Evolutionary conservation across 306 rosid species (phyloP).

Genomic region (Senna siamea): DNA sequence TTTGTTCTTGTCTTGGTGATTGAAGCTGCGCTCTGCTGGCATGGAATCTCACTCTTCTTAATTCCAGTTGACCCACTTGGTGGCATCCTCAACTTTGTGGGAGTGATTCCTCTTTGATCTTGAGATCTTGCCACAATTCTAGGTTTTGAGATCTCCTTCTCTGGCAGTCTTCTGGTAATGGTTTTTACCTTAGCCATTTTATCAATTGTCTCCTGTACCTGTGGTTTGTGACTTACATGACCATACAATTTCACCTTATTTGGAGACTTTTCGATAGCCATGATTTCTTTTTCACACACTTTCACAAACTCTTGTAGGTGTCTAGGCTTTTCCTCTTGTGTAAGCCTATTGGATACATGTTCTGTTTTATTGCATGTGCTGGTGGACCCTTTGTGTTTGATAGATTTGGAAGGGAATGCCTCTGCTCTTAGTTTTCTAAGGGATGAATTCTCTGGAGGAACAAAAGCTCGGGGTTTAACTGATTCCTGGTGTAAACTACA

Average conservation of each 20-base stretch:
- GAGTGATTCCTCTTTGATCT: conserved; percentile 53
- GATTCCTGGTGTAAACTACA: conserved; percentile 35
- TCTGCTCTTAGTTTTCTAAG: conserved; percentile 48
- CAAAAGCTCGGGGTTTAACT: conserved; percentile 35
- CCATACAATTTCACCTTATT: conserved; percentile 50
- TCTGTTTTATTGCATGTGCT: conserved; percentile 44
- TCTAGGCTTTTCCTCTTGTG: conserved; percentile 48
- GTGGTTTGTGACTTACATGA: conserved; percentile 47
- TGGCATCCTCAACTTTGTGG: conserved; percentile 54
- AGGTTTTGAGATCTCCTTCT: conserved; percentile 51
- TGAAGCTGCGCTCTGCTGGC: conserved; percentile 41
- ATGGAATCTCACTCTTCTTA: conserved; percentile 41
- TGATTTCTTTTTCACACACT: conserved; percentile 50
- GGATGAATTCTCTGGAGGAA: conserved; percentile 46
- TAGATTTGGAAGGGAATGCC: conserved; percentile 42
- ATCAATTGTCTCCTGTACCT: conserved; percentile 50
- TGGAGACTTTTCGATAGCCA: conserved; percentile 48
- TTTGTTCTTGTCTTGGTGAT: conserved; percentile 41
- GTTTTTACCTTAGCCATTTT: conserved; percentile 47
- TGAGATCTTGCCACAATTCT: conserved; percentile 52
- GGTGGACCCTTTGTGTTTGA: conserved; percentile 44
- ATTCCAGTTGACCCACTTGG: conserved; percentile 46
- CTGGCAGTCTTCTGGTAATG: conserved; percentile 44
- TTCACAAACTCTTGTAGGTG: conserved; percentile 40
- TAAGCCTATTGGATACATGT: conserved; percentile 42